Base-by-base conservation (phyloP, 78 protist species). In the Cavenderia fasciculata region DNA sequence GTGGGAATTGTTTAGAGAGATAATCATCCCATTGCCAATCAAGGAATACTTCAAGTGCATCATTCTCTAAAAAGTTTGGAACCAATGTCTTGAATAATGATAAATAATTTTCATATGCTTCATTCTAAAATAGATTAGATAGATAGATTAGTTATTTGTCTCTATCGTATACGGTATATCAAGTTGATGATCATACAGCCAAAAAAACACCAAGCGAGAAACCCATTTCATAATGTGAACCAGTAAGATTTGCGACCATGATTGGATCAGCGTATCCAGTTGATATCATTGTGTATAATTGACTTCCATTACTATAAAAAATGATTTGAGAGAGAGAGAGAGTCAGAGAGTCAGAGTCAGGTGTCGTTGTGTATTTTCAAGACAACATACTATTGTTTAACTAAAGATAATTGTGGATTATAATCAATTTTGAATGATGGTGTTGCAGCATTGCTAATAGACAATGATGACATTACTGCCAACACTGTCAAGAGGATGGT, bases 191-290 rank as follows among this genome's bases (percentile, higher is more conserved):
- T n/a, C n/a, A n/a, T n/a, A n/a, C 54, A 36, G 70, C 59, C 23
- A 85, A 49, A n/a, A 85, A 63, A 40, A 40, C 52, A 51, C 92
- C 92, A 14, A 33, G 31, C 25, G 73, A 77, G 41, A 33, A 85
- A 43, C 92, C 92, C 65, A 85, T 85, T 21, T 73, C 75, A 85
- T 85, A 85, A 56, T 66, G 78, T 56, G 59, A 63, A 69, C 92
- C 92, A 19, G 74, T 74, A 40, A 85, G 36, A 74, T 85, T 85
- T 33, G 74, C 77, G 56, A 85, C 72, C 34, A 40, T 33, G 23
- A 85, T 70, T 69, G 77, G 79, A 18, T 70, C 23, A 56, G 43
- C 54, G 56, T 85, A 85, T 36, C 86, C 92, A 51, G 25, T 25
- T 38, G 65, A 47, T 66, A 54, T 23, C 18, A 85, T n/a, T 36